These are phyloP conservation scores for Colletotrichum cereale DNA, from an alignment of 2,329 filamentous ascomycete genomes.

Conservation along the genomic window DNA sequence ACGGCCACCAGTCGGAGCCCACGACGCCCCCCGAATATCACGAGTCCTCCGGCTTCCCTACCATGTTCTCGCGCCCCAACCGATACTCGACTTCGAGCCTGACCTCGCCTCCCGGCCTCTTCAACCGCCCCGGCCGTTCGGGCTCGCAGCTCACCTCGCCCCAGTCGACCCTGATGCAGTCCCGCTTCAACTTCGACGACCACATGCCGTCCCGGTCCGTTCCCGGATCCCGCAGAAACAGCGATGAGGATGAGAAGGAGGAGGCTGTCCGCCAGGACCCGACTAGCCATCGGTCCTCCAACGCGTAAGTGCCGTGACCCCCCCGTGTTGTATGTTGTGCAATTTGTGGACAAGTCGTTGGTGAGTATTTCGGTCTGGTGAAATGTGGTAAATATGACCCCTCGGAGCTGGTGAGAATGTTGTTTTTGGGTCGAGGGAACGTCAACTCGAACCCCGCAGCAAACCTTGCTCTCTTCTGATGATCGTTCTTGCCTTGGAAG, in stretches of 20 bases:
- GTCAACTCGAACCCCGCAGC: not conserved
- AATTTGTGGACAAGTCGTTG: constrained; percentile 35
- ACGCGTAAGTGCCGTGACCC: constrained; percentile 75
- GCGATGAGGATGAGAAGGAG: constrained; percentile 90
- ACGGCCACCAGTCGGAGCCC: constrained; percentile 89
- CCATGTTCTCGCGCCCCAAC: constrained; percentile 85
- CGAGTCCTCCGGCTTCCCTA: constrained; percentile 79
- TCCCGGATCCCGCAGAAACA: constrained; percentile 88
- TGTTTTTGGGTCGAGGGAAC: not conserved
- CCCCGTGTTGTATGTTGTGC: not conserved
- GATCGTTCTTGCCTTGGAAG: not conserved
- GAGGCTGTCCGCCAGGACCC: constrained; percentile 76
- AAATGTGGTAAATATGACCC: not conserved
- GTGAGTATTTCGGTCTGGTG: constrained; percentile 13
- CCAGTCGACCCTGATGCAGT: constrained; percentile 71
- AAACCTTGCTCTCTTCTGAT: not conserved
- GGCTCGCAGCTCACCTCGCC: constrained; percentile 87
- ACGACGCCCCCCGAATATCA: constrained; percentile 96
- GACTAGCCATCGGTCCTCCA: constrained; percentile 79
- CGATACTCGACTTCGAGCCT: constrained; percentile 91
- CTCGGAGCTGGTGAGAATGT: not conserved
- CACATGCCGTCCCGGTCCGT: constrained; percentile 85
- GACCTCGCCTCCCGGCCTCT: constrained; percentile 81
- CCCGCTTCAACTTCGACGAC: constrained; percentile 71
- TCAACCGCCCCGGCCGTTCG: constrained; percentile 79